Base-by-base conservation (phyloP, 1,284 basidiomycete species). In the Leccinum holopus region DNA sequence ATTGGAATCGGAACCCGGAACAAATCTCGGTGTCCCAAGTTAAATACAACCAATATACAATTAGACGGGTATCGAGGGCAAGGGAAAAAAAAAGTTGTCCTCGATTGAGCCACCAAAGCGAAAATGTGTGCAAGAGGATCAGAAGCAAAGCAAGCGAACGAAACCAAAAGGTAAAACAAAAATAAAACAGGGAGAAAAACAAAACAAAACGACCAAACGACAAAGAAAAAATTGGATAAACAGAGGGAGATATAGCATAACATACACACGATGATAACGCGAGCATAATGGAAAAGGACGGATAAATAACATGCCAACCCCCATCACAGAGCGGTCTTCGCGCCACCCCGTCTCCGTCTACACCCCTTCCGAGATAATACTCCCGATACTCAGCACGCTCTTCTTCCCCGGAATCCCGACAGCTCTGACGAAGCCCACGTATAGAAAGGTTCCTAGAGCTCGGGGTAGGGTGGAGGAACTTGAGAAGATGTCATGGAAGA, bases 381-480 rank as follows among this genome's bases (percentile, higher is more conserved):
- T 89, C 66, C 87, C 86, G 65, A 91, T 90, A 68, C 86, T 88
- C 78, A 90, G 70, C 66, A 83, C 83, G 66, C 88, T 90, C 76
- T 83, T 85, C 79, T 86, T 87, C 56, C 79, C 79, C 7, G 71
- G 65, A 10, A 63, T 52, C 1, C 66, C 68, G 2, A 68, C 55
- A 21, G 21, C 21, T 30, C 30, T 30, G 30, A 30, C 30, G 30
- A 30, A 30, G 30, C 30, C 30, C 30, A 30, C 30, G 30, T 30
- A 30, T 7, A 30, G 30, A 30, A 7, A 30, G 30, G 30, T 30
- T 30, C 30, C 30, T 30, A 30, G 30, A 30, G 30, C 30, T 30
- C 30, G 8, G 30, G 30, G 30, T 30, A 30, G 30, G 30, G 30
- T 30, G 30, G 30, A 30, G 30, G 30, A 30, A 30, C 30, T 30